Base-by-base conservation (phyloP, 164 flowering plant species). In the Macadamia integrifolia region DNA sequence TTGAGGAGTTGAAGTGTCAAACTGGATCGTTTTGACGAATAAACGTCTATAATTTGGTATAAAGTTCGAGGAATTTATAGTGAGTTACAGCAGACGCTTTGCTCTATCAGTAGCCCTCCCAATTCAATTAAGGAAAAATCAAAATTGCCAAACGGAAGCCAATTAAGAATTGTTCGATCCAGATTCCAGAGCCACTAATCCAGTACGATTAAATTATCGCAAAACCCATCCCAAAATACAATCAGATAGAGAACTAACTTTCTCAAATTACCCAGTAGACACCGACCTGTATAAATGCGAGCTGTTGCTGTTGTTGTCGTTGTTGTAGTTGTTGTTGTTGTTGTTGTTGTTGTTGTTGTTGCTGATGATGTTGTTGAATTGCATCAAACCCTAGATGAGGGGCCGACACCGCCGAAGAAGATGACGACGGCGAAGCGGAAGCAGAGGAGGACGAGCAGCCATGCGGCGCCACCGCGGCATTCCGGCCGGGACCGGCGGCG, bases 381-480 rank as follows among this genome's bases (percentile, higher is more conserved):
- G 86, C 70, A 61, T 90, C 93, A 59, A 88, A 83, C 66, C 87
- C 89, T 32, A 83, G 65, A 66, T 87, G 91, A 3, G 85, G 85
- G 0, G 89, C 75, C 6, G 91, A 90, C 0, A 83, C 93, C 0
- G 91, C 93, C 10, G 97, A 91, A 0, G 93, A 86, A 0, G 97
- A 86, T 7, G 97, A 86, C 49, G 95, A 79, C 40, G 92, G 92
- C 40, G 92, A 87, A 0, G 93, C 88, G 1, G 96, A 79, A 3
- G 89, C 80, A 0, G 85, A 78, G 46, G 90, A 72, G n/a, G 83
- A 69, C 12, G 85, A 74, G 69, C 84, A 73, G n/a, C 85, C 86
- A 9, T 75, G 80, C 71, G 82, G 87, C 53, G 80, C 85, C 69
- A 72, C 78, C 69, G 78, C 78, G 64, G 87, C 73, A 59, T 74